Conservation (phyloP, 1,284 basidiomycete species). For the Earliella scabrosa region DNA sequence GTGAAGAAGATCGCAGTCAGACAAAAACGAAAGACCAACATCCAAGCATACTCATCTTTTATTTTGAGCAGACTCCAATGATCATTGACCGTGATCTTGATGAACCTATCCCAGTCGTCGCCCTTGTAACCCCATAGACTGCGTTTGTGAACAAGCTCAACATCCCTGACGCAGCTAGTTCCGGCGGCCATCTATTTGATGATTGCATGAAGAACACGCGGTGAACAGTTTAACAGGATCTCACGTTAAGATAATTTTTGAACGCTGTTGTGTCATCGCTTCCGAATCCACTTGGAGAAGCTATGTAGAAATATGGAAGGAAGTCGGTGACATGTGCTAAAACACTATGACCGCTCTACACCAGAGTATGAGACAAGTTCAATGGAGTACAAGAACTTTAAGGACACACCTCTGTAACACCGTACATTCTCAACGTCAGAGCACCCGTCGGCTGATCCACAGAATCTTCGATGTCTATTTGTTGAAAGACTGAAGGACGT, state of each 20-base stretch:
- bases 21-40: neutral
- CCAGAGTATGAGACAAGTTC: neutral
- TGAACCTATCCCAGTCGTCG: constrained; percentile 78
- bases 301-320: constrained; percentile 89
- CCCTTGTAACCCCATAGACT: constrained; percentile 89
- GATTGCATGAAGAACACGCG: neutral
- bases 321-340: constrained; percentile 83
- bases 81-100: constrained; percentile 80
- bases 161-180: constrained; percentile 51
- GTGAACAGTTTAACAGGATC: constrained; percentile 29
- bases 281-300: constrained; percentile 83
- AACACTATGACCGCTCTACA: constrained; percentile 84
- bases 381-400: neutral
- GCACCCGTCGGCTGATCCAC: constrained; percentile 51
- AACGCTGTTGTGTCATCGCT: constrained; percentile 71
- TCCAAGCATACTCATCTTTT: constrained; percentile 73
- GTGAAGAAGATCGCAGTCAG: constrained; percentile 47
- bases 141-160: constrained; percentile 70
- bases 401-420: constrained; percentile 77
- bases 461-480: constrained; percentile 88
- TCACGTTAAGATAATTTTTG: constrained; percentile 76
- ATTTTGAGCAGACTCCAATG: constrained; percentile 83
- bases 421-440: constrained; percentile 78
- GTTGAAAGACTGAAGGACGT: constrained; percentile 76
- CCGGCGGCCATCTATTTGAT: constrained; percentile 34